A percentile compares a stretch with the other conserved stretches of the same genome.
These are phyloP conservation scores for Royoungia palumana DNA, from an alignment of 768 basidiomycete genomes.

Conservation along the genomic window DNA sequence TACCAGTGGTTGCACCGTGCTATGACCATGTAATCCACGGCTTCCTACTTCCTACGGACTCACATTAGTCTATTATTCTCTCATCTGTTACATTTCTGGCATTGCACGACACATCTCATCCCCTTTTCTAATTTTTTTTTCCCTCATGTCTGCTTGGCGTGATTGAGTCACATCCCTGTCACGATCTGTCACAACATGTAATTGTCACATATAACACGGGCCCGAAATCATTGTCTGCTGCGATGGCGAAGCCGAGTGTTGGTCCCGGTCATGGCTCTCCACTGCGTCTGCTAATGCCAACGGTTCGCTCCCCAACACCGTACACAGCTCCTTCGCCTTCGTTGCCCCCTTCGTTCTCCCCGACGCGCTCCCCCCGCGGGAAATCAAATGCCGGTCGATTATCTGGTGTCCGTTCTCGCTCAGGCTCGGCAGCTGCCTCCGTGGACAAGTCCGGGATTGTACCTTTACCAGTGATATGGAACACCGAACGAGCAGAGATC, in stretches of 20 bases:
- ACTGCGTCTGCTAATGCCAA: slow-evolving; percentile 32
- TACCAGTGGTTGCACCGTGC: slow-evolving; percentile 63
- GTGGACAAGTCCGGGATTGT: slow-evolving; percentile 12
- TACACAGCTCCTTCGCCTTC: slow-evolving; percentile 5
- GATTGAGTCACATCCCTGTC: slow-evolving; percentile 13
- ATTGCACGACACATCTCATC: slow-evolving; percentile 14
- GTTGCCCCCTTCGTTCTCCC: slow-evolving; percentile 10
- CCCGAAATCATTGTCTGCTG: not conserved
- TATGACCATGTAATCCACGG: slow-evolving; percentile 27
- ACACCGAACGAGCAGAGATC: slow-evolving; percentile 10
- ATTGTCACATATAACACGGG: slow-evolving; percentile 6
- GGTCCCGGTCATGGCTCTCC: slow-evolving; percentile 1
- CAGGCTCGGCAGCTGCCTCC: slow-evolving; percentile 28
- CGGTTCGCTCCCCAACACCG: slow-evolving; percentile 26
- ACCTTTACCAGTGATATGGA: slow-evolving; percentile 4
- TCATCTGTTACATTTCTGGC: slow-evolving; percentile 1
- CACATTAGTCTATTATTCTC: slow-evolving; percentile 8
- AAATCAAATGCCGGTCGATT: slow-evolving; percentile 25
- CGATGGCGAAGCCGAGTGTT: slow-evolving; percentile 18
- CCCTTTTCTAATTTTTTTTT: not conserved
- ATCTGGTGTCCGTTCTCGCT: slow-evolving; percentile 32
- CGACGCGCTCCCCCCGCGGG: slow-evolving; percentile 24
- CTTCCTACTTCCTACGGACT: slow-evolving; percentile 1
- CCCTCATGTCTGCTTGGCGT: not conserved
- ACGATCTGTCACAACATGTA: slow-evolving; percentile 6